phyloP scores from a whole-genome alignment of 768 basidiomycete genomes.

The Mycena belliarum region DNA sequence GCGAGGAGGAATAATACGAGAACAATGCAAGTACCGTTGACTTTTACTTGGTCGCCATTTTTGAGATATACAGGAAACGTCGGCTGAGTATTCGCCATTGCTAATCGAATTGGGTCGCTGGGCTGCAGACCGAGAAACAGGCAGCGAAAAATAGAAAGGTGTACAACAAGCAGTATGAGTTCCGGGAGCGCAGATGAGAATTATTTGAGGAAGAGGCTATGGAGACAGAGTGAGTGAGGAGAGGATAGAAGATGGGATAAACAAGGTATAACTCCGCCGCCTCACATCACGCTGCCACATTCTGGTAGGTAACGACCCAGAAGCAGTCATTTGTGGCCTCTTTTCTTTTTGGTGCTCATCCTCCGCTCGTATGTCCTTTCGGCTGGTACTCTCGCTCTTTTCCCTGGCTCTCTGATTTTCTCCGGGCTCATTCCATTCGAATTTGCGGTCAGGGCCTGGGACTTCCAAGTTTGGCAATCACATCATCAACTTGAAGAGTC shows the following conservation, averaged over 20 bases:
- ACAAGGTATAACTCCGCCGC: constrained; percentile 8
- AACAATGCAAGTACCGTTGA: constrained; percentile 66
- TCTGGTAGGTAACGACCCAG: background rate
- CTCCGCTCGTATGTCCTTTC: background rate
- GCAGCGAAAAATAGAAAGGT: constrained; percentile 17
- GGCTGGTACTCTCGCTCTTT: background rate
- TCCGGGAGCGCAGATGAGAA: constrained; percentile 1
- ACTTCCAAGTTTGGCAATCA: constrained; percentile 13
- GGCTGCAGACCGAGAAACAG: background rate
- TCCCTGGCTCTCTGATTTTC: background rate
- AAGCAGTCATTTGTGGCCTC: background rate
- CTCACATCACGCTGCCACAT: too few relatives aligned
- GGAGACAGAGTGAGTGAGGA: constrained; percentile 4
- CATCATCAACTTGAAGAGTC: too few relatives aligned
- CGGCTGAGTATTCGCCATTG: constrained; percentile 11
- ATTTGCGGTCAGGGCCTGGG: background rate
- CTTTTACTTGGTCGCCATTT: constrained; percentile 82
- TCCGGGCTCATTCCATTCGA: background rate
- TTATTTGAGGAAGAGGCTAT: constrained; percentile 14
- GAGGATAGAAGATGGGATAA: background rate
- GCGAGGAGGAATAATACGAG: constrained; percentile 31
- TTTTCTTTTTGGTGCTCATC: background rate
- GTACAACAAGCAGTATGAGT: constrained; percentile 2
- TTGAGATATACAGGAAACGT: constrained; percentile 58
- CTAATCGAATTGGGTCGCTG: constrained; percentile 4